phyloP scores from a whole-genome alignment of 1,284 basidiomycete species.

The Dichomitus squalens region DNA sequence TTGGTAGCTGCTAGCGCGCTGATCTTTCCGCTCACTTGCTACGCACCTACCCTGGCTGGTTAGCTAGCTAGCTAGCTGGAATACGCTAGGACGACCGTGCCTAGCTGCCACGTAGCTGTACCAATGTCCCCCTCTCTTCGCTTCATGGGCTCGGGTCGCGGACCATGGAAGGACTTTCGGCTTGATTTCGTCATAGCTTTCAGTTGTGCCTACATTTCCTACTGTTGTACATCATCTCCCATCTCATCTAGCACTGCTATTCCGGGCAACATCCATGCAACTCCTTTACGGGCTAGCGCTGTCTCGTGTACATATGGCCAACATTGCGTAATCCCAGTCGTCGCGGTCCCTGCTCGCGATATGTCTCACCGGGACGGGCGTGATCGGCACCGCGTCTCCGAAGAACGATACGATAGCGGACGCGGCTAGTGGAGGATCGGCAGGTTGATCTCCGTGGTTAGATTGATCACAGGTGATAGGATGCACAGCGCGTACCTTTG shows the following conservation, averaged over 20 bases:
- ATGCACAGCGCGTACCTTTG: conserved; percentile 1
- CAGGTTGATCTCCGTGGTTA: neutral
- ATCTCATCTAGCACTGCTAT: conserved; percentile 2
- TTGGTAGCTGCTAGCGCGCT: too few relatives aligned
- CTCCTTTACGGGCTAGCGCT: neutral
- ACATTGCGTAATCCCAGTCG: conserved; percentile 64
- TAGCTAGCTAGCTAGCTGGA: neutral
- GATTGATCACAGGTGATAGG: neutral
- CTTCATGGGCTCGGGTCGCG: conserved; percentile 6
- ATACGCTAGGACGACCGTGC: neutral
- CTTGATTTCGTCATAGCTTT: neutral
- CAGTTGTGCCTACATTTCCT: neutral
- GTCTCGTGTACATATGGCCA: conserved; percentile 36
- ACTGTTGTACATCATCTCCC: conserved; percentile 19
- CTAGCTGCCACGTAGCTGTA: neutral
- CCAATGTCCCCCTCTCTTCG: neutral
- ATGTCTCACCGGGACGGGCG: conserved; percentile 53
- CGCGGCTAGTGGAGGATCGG: conserved; percentile 6
- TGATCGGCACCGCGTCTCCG: conserved; percentile 42
- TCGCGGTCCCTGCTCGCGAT: conserved; percentile 46
- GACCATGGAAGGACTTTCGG: conserved; percentile 6
- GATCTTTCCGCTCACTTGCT: too few relatives aligned
- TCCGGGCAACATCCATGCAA: conserved; percentile 21
- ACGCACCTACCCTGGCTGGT: neutral
- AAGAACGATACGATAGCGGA: conserved; percentile 17